Evolutionary conservation across 495 filamentous ascomycete genomes (phyloP).

Genomic region (Aspergillus biplanus): DNA sequence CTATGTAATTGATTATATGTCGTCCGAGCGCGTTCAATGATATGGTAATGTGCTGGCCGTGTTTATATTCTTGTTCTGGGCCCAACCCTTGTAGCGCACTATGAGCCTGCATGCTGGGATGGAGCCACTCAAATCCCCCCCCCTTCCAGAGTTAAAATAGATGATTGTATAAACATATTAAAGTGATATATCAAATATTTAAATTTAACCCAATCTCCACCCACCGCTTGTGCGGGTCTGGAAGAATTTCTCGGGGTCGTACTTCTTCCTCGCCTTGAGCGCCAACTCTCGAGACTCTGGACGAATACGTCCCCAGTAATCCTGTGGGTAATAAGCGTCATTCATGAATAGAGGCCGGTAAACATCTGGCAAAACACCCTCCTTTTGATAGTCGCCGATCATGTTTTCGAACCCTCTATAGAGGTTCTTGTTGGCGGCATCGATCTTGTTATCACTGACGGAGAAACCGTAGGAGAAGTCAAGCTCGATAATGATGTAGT

Average conservation of each 20-base stretch:
- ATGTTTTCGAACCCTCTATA: slow-evolving; percentile 37
- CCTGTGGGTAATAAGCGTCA: slow-evolving; percentile 59
- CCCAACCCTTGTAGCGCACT: too few relatives aligned
- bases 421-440: slow-evolving; percentile 50
- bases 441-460: slow-evolving; percentile 49
- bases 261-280: slow-evolving; percentile 45
- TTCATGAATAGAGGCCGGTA: slow-evolving; percentile 65
- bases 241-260: slow-evolving; percentile 62
- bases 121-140: too few relatives aligned
- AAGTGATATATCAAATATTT: not conserved
- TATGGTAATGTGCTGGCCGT: too few relatives aligned
- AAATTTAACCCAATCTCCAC: slow-evolving; percentile 37
- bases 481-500: slow-evolving; percentile 61
- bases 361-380: slow-evolving; percentile 50
- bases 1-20: too few relatives aligned
- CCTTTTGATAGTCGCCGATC: slow-evolving; percentile 42
- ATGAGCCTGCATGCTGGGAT: too few relatives aligned
- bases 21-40: too few relatives aligned
- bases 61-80: too few relatives aligned
- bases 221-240: slow-evolving; percentile 60
- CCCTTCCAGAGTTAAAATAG: too few relatives aligned
- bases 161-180: not conserved
- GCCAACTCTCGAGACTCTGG: slow-evolving; percentile 46
- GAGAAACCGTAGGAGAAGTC: slow-evolving; percentile 55
- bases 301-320: slow-evolving; percentile 60